Evolutionary conservation across 805 yeast genomes (phyloP).

Genomic region (Lachancea dasiensis): DNA sequence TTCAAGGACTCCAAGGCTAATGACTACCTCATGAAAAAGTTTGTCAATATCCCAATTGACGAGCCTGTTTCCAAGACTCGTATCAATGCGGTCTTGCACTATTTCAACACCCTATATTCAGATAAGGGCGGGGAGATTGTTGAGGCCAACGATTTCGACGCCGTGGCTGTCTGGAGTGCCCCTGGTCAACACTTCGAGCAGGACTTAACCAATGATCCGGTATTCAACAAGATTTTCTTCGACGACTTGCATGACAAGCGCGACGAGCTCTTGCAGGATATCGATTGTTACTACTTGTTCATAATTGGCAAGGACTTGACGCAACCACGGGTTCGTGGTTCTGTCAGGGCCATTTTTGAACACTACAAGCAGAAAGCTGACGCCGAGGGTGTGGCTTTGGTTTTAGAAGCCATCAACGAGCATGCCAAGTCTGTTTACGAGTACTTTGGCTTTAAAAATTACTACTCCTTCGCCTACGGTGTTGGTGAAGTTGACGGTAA

Average conservation of each 20-base stretch:
- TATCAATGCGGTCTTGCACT: slow-evolving; percentile 22
- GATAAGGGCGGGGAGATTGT: slow-evolving; percentile 31
- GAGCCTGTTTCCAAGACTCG: slow-evolving; percentile 22
- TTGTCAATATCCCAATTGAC: slow-evolving; percentile 22
- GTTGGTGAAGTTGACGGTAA: slow-evolving; percentile 27
- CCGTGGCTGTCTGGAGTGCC: slow-evolving; percentile 29
- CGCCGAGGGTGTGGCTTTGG: slow-evolving; percentile 26
- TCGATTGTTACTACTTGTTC: slow-evolving; percentile 30
- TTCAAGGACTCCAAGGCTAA: slow-evolving; percentile 24
- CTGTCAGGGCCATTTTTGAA: slow-evolving; percentile 30
- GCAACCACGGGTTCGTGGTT: slow-evolving; percentile 26
- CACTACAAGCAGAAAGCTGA: slow-evolving; percentile 29
- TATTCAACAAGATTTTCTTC: slow-evolving; percentile 28
- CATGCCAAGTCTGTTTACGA: slow-evolving; percentile 32
- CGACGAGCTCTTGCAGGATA: slow-evolving; percentile 19
- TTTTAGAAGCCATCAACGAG: slow-evolving; percentile 32
- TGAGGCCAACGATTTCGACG: slow-evolving; percentile 31
- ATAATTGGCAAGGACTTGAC: slow-evolving; percentile 31
- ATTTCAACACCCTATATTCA: slow-evolving; percentile 21
- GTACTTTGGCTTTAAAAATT: slow-evolving; percentile 31
- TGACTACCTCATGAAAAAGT: slow-evolving; percentile 29
- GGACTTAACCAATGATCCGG: slow-evolving; percentile 23
- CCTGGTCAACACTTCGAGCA: slow-evolving; percentile 25
- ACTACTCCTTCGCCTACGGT: slow-evolving; percentile 27
- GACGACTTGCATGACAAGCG: slow-evolving; percentile 20